These are phyloP conservation scores for Candida ponderosae DNA, from an alignment of 805 yeast species.

Conservation along the genomic window DNA sequence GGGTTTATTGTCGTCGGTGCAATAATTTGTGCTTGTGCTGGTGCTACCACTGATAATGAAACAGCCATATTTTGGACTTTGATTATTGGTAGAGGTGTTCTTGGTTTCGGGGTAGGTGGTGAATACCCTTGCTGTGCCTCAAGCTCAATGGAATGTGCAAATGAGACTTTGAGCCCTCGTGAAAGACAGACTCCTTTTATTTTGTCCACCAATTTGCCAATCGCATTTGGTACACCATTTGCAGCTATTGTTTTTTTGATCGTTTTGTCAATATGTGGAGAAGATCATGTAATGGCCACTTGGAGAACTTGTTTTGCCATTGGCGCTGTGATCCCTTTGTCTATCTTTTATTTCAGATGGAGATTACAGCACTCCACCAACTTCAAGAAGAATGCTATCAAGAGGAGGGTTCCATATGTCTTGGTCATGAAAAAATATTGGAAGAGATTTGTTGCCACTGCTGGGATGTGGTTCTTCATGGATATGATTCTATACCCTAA, in stretches of 20 bases:
- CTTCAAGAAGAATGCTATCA: slow-evolving; percentile 35
- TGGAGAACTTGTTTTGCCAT: slow-evolving; percentile 44
- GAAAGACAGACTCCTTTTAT: slow-evolving; percentile 35
- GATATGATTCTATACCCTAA: slow-evolving; percentile 62
- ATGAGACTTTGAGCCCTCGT: slow-evolving; percentile 28
- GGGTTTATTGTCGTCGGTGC: slow-evolving; percentile 51
- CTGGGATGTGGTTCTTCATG: slow-evolving; percentile 54
- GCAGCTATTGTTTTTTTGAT: slow-evolving; percentile 37
- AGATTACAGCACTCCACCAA: slow-evolving; percentile 30
- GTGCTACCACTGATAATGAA: slow-evolving; percentile 37
- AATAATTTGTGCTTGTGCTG: slow-evolving; percentile 49
- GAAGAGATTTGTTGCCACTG: slow-evolving; percentile 43
- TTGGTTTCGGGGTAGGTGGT: slow-evolving; percentile 61
- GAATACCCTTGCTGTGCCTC: slow-evolving; percentile 63
- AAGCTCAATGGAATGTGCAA: slow-evolving; percentile 54
- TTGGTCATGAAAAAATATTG: slow-evolving; percentile 25
- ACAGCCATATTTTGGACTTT: slow-evolving; percentile 35
- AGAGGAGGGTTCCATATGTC: slow-evolving; percentile 4
- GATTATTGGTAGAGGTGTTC: slow-evolving; percentile 50
- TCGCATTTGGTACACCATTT: slow-evolving; percentile 40
- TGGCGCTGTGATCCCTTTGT: slow-evolving; percentile 31
- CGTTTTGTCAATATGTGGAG: slow-evolving; percentile 33
- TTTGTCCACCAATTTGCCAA: slow-evolving; percentile 37
- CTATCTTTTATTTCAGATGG: slow-evolving; percentile 8
- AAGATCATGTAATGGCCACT: slow-evolving; percentile 24